Percentiles rank a stretch among this genome's conserved stretches.
Evolutionary conservation across 2,329 filamentous ascomycete genomes (phyloP).

Genomic region (Penicillium sp.): DNA sequence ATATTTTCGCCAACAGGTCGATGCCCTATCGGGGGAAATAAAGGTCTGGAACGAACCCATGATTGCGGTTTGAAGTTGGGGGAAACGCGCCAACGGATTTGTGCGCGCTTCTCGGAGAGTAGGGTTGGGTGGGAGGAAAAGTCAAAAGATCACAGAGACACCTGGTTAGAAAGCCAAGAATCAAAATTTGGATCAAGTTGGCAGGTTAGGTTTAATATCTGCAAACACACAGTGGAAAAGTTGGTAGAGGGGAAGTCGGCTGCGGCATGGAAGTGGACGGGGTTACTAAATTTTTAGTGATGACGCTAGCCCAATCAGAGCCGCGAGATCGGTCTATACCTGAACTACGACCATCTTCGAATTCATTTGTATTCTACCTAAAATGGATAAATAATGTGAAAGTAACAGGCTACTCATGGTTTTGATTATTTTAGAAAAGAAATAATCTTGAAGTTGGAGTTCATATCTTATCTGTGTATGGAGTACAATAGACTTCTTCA

Average conservation of each 20-base stretch:
- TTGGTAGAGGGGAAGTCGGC: slow-evolving; percentile 29
- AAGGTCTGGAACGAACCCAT: slow-evolving; percentile 49
- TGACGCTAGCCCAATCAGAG: slow-evolving; percentile 44
- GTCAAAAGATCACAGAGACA: slow-evolving; percentile 20
- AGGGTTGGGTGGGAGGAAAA: slow-evolving; percentile 19
- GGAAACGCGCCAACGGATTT: slow-evolving; percentile 41
- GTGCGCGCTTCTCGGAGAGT: slow-evolving; percentile 41
- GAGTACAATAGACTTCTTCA: neutral
- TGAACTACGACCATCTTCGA: neutral
- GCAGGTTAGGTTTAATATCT: slow-evolving; percentile 11
- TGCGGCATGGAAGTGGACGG: slow-evolving; percentile 31
- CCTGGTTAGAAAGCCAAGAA: slow-evolving; percentile 20
- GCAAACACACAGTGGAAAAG: slow-evolving; percentile 24
- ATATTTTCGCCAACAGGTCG: neutral
- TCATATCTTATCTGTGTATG: neutral
- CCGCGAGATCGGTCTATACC: slow-evolving; percentile 19
- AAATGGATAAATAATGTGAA: neutral
- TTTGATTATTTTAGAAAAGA: neutral
- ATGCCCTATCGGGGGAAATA: neutral
- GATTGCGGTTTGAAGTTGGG: slow-evolving; percentile 53
- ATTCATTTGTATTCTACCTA: neutral
- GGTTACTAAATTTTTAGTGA: slow-evolving; percentile 43
- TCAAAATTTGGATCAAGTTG: slow-evolving; percentile 24
- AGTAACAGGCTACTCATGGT: neutral
- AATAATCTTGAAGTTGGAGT: too few relatives aligned